Base-by-base conservation (phyloP, 805 yeast genomes). In the Candida boidinii region DNA sequence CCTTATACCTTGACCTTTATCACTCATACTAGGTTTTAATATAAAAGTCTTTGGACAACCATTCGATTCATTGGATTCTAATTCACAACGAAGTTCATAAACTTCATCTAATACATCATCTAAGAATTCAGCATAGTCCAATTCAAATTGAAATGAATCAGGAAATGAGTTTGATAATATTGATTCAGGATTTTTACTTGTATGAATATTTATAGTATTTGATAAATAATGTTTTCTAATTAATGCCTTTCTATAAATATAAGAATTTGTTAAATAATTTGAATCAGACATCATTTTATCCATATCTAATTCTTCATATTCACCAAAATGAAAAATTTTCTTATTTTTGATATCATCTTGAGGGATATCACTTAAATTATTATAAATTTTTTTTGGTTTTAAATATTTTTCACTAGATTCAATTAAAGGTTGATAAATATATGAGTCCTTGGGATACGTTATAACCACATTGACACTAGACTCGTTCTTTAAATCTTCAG, bases 11-110 rank as follows among this genome's bases (percentile, higher is more conserved):
- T 92, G 96, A 9, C 95, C 98, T 51, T 90, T 79, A 51, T 92
- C 98, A 48, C 94, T 82, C 96, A 92, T 87, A 42, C 95, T 78
- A 12, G 98, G 98, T 52, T 92, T 92, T 52, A 92, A 66, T 24
- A 92, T 92, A 88, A 94, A 90, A 29, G 79, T 72, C 42, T 70
- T 74, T 7, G 31, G 17, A 12, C 34, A 31, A 9, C 29, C 23
- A 15, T 51, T 45, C 11, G 38, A 38, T 13, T 63, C 67, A 11
- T 72, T 73, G 9, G 56, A 53, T 38, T 78, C 79, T 22, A 92
- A 60, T 44, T 82, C 95, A 33, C 79, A 80, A 37, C 95, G 62
- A 31, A 92, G 64, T 49, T 90, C 98, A 62, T 82, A 88, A 24
- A 83, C 78, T 47, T 92, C 98, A 54, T 90, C 97, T 29, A 92